Base-by-base conservation (phyloP, 139 green algal species). In the Nannochloris sp. region DNA sequence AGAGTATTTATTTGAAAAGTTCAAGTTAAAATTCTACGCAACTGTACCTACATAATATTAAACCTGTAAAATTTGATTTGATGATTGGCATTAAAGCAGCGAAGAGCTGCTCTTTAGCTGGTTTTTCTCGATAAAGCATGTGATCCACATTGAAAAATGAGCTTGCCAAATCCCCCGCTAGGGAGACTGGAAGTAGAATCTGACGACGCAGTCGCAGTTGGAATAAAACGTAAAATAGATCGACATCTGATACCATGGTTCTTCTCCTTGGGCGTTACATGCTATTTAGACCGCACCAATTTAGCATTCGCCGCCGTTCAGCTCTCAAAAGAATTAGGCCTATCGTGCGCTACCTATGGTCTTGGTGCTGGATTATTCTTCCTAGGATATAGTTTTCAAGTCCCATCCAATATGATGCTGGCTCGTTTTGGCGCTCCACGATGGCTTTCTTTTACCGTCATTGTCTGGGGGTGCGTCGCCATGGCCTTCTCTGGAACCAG, bases 331-430 rank as follows among this genome's bases (percentile, higher is more conserved):
- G 73, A 84, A 46, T 62, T 92, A 10, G 64, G 71, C 6, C 78
- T 93, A 31, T 64, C 61, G 15, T 77, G 81, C 46, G 42, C 77
- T 6, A 72, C 83, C 13, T 93, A 93, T 45, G 86, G 87, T 25
- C 38, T 90, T 14, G 87, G 86, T 30, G 80, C 76, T 6, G 77
- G 78, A 9, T 71, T 94, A 7, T 95, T 95, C 61, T 94, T 94
- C 60, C 44, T 93, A 12, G 73, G 73, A 35, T 95, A 93, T 63
- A 31, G 81, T 4, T 83, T 78, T 37, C 81, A 88, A 74, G 70
- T 92, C 1, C 87, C 87, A 10, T 76, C 55, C 30, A 84, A 85
- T 31, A 23, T 81, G 27, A 42, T 77, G 3, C 57, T 85, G 25
- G 34, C 57, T 3, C 36, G 67, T 3, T 39, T 93, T 4, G 87